A percentile compares a stretch with the other conserved stretches of the same genome.
These are phyloP conservation scores for Alternaria consortialis DNA, from an alignment of 2,329 filamentous ascomycete genomes.

Conservation along the genomic window DNA sequence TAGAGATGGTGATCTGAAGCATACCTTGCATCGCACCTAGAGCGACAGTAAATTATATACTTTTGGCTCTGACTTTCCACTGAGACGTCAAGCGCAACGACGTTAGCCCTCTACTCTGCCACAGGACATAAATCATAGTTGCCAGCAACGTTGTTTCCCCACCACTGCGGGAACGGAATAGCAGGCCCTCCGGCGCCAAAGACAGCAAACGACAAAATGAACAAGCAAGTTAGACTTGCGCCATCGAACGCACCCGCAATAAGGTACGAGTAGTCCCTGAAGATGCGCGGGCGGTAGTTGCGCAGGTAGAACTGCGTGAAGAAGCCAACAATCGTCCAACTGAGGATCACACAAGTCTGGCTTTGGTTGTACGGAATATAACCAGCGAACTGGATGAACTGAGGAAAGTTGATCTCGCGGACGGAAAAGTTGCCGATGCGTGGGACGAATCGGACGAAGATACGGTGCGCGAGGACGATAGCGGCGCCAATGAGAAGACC, in stretches of 20 bases:
- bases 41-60: neutral
- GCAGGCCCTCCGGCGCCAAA: slow-evolving; percentile 24
- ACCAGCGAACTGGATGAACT: slow-evolving; percentile 25
- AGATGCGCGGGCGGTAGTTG: slow-evolving; percentile 27
- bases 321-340: slow-evolving; percentile 25
- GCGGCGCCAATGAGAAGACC: slow-evolving; percentile 23
- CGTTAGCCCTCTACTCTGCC: slow-evolving; percentile 4
- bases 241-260: slow-evolving; percentile 26
- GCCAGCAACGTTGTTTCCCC: slow-evolving; percentile 25
- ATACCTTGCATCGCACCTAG: neutral
- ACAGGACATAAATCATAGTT: slow-evolving; percentile 26
- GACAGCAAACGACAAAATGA: slow-evolving; percentile 25
- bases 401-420: slow-evolving; percentile 25
- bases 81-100: too few species aligned
- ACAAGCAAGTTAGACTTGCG: slow-evolving; percentile 23
- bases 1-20: neutral
- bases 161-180: slow-evolving; percentile 22
- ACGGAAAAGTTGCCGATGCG: slow-evolving; percentile 21
- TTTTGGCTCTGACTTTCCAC: neutral
- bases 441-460: slow-evolving; percentile 22
- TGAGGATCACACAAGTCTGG: slow-evolving; percentile 23
- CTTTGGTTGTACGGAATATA: slow-evolving; percentile 27
- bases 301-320: slow-evolving; percentile 27
- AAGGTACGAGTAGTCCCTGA: slow-evolving; percentile 28
- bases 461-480: slow-evolving; percentile 18